A percentile compares a stretch with the other conserved stretches of the same genome.
Conservation (phyloP, 192 early-diverging fungal genomes). For the Dissophora ornata region DNA sequence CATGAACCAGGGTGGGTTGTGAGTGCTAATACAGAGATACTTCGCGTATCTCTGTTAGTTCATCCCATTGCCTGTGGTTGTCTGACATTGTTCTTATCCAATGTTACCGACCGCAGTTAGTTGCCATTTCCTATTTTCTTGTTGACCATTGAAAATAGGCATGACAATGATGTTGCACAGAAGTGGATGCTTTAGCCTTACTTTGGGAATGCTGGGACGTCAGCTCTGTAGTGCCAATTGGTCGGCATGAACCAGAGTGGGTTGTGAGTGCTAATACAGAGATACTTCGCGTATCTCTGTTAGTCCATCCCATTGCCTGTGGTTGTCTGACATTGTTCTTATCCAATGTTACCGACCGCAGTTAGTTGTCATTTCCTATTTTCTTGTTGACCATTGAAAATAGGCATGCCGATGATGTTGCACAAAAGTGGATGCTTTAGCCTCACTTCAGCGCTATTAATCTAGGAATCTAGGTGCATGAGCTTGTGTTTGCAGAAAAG, state of each 20-base stretch:
- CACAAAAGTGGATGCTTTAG: constrained; percentile 20
- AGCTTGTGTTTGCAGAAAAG: background rate
- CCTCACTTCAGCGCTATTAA: constrained; percentile 15
- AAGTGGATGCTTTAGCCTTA: constrained; percentile 18
- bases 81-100: background rate
- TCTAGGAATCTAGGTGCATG: background rate
- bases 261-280: constrained; percentile 5
- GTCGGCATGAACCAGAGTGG: background rate
- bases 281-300: constrained; percentile 6
- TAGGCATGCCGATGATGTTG: constrained; percentile 17
- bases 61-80: constrained; percentile 16
- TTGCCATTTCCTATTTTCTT: constrained; percentile 3
- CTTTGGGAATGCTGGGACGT: constrained; percentile 5
- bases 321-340: background rate
- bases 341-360: constrained; percentile 1
- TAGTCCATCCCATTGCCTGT: constrained; percentile 19
- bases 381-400: constrained; percentile 18
- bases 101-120: constrained; percentile 6
- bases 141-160: constrained; percentile 15
- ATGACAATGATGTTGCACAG: constrained; percentile 23
- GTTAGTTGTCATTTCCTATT: constrained; percentile 4
- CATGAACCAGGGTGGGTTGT: background rate
- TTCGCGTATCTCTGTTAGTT: constrained; percentile 8
- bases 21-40: constrained; percentile 8
- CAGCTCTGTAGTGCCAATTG: constrained; percentile 18